Base-by-base conservation (phyloP, 2,329 filamentous ascomycete genomes). In the Fusarium sublunatum region DNA sequence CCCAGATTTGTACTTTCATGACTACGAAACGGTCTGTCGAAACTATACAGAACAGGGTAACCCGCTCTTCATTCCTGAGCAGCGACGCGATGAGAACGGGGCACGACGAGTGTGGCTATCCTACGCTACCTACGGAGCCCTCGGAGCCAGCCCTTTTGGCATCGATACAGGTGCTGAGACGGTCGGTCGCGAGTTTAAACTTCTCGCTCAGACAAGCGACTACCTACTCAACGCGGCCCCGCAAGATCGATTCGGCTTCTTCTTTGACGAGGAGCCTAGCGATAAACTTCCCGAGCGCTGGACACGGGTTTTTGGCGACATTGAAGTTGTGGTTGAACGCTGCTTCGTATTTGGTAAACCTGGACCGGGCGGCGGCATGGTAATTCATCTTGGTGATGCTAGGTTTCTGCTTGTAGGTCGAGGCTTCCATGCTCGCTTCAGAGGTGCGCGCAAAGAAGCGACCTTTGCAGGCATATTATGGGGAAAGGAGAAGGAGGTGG, bases 21-120 rank as follows among this genome's bases (percentile, higher is more conserved):
- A 82, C 34, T 83, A 83, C 59, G 75, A 77, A 39, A 68, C 58
- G 1, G 74, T 79, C 0, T 84, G 82, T 53, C 65, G 62, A 10
- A 75, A 78, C 25, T 84, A 83, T 56, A 68, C 76, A 4, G 78
- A 81, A 45, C 70, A 75, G 4, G 68, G 71, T 10, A 78, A 83
- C 59, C 75, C 80, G 0, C 73, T 84, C 0, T 83, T 84, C 60
- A 83, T 84, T 34, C 82, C 82, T 0, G 82, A 84, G 70, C 82
- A 84, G 63, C 73, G 81, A 6, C 75, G 82, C 11, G 82, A 83
- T 49, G 80, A 81, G 32, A 73, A 77, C 26, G 80, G 80, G 6
- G 75, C 78, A 0, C 68, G 79, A 6, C 61, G 80, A 3, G 67
- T 81, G 1, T 82, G 78, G 78, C 46, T 75, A 0, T 76, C 81